phyloP scores from a whole-genome alignment of 2,329 filamentous ascomycete species.

The Coleophoma crateriformis region DNA sequence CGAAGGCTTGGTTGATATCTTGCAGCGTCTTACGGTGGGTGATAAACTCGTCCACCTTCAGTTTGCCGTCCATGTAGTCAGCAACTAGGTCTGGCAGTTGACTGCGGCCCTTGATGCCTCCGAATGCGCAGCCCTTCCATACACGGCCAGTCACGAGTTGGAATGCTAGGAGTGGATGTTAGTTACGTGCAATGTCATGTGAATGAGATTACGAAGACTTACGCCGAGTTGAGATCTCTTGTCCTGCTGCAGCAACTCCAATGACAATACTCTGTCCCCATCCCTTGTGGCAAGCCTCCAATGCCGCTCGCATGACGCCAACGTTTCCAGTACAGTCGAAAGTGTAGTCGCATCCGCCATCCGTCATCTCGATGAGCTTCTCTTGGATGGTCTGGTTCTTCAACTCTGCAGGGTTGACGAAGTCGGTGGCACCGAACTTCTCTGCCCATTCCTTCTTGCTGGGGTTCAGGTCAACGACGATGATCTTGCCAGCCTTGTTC shows the following conservation, averaged over 20 bases:
- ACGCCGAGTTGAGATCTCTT: constrained; percentile 93
- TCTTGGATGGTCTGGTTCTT: constrained; percentile 79
- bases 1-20: constrained; percentile 85
- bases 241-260: constrained; percentile 90
- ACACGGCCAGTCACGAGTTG: constrained; percentile 96
- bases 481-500: constrained; percentile 39
- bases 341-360: constrained; percentile 96
- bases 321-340: constrained; percentile 99
- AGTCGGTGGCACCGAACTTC: constrained; percentile 96
- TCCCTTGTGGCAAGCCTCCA: constrained; percentile 98
- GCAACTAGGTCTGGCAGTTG: constrained; percentile 83
- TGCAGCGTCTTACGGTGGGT: constrained; percentile 82
- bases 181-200: background rate
- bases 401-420: constrained; percentile 86
- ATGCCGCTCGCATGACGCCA: constrained; percentile 86
- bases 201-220: constrained; percentile 37
- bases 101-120: constrained; percentile 93
- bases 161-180: constrained; percentile 59
- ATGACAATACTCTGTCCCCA: constrained; percentile 99
- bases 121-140: constrained; percentile 97
- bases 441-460: constrained; percentile 84
- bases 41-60: constrained; percentile 99
- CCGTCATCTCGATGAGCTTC: constrained; percentile 93
- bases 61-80: constrained; percentile 82
- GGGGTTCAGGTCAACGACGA: constrained; percentile 76